Conservation (phyloP, 1,139 yeast genomes). For the Geotrichum carabidarum region DNA sequence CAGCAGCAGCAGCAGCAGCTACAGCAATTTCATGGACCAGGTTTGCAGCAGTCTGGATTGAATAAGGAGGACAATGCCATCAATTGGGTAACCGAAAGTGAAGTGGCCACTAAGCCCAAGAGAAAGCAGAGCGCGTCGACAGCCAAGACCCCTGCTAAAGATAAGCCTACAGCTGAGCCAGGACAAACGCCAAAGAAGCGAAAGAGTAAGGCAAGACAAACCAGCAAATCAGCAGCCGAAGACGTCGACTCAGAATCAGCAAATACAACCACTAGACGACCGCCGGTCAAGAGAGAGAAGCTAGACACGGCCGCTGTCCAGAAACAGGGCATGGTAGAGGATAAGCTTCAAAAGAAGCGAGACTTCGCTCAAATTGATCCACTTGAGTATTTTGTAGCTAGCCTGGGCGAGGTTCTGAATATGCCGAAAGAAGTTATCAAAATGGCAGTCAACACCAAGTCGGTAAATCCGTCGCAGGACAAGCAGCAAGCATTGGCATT, state of each 20-base stretch:
- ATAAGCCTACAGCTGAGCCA: constrained; percentile 32
- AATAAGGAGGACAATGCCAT: constrained; percentile 1
- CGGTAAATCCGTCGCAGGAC: neutral
- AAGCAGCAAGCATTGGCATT: too few relatives aligned
- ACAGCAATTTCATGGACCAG: constrained; percentile 9
- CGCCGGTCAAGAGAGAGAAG: constrained; percentile 29
- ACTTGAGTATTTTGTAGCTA: constrained; percentile 28
- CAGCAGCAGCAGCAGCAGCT: constrained; percentile 15
- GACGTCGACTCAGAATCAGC: constrained; percentile 12
- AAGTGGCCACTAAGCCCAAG: neutral
- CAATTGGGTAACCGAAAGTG: neutral
- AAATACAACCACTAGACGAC: constrained; percentile 9
- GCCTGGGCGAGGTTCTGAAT: constrained; percentile 32
- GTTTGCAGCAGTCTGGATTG: neutral
- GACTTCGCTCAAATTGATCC: constrained; percentile 31
- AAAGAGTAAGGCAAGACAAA: constrained; percentile 26
- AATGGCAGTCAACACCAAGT: constrained; percentile 14
- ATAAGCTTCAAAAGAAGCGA: constrained; percentile 25
- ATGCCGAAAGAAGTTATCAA: constrained; percentile 21
- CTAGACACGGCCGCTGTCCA: constrained; percentile 24
- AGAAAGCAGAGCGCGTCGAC: constrained; percentile 1
- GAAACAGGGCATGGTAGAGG: constrained; percentile 22
- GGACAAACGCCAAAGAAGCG: constrained; percentile 30
- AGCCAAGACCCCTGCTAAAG: constrained; percentile 21
- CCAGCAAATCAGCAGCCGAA: too few relatives aligned